Evolutionary conservation across 148 eudicot species (phyloP), one percentile per base, ranked within the genome.

Genomic region (Beta vulgaris): DNA sequence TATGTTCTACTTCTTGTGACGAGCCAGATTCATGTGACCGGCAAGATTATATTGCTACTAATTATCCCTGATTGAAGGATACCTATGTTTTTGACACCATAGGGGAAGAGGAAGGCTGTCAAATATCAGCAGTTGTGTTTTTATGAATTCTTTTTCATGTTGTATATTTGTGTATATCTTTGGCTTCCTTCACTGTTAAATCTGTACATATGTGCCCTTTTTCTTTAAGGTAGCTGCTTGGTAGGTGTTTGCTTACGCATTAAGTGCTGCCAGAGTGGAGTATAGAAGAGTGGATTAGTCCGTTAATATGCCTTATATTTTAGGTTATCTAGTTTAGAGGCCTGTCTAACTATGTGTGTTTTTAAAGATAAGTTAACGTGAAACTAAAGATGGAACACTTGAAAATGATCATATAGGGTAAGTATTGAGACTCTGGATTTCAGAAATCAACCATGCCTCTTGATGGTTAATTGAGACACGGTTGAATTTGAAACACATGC

Each of bases 401-500:
- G 10, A 34, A 48, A 48, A 49, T 31, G 59, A 73, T 29, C 35
- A 46, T 35, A 32, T 29, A n/a, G 34, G 25, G 6, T 6, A 51
- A 5, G 5, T 13, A 51, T 23, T 19, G 1, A n/a, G 57, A 51
- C n/a, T 21, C n/a, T 51, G 26, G 31, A 57, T 57, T 12, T 14
- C 18, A 59, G 63, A 19, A 19, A 5, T 51, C n/a, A 4, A 21
- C 23, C n/a, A 34, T 35, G 37, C 49, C 31, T 7, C 31, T 75
- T 59, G 23, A 9, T 60, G 64, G 55, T 3, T 28, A 44, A 14
- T 62, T 23, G 54, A 32, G 78, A 68, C 67, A 8, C 8, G n/a
- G 19, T 11, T 64, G 25, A 49, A 49, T 74, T 34, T 32, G 53
- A 62, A 62, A 70, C 48, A 32, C 7, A 63, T 75, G 55, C 21